Evolutionary conservation across 1,139 yeast species (phyloP).

Genomic region (Pneumocystis wakefieldiae): DNA sequence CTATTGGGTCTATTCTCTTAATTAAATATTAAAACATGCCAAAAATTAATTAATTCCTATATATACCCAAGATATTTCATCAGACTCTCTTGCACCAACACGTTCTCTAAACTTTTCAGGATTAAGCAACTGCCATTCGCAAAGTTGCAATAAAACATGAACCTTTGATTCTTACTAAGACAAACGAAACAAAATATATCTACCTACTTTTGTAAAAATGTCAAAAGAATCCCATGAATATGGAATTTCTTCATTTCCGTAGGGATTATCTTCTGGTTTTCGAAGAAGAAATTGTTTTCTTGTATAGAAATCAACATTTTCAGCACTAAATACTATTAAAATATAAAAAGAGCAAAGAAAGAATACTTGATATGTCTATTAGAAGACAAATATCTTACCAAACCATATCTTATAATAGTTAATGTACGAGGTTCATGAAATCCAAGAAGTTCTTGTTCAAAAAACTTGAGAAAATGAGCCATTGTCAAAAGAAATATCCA

Average conservation of each 20-base stretch:
- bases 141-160: slow-evolving; percentile 11
- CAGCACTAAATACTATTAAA: background rate
- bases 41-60: background rate
- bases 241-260: background rate
- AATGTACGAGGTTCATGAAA: background rate
- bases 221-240: background rate
- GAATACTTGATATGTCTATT: background rate
- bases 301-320: slow-evolving; percentile 2
- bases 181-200: background rate
- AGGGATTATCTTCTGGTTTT: slow-evolving; percentile 1
- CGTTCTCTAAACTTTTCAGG: slow-evolving; percentile 16
- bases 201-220: background rate
- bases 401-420: background rate
- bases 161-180: slow-evolving; percentile 5
- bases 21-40: slow-evolving; percentile 3
- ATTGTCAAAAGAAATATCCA: background rate
- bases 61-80: slow-evolving; percentile 14
- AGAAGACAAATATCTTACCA: background rate
- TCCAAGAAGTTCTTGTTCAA: background rate
- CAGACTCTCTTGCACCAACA: slow-evolving; percentile 14
- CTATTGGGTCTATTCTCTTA: slow-evolving; percentile 23
- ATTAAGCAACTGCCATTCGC: slow-evolving; percentile 12
- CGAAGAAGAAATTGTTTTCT: slow-evolving; percentile 5
- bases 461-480: background rate
- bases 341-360: background rate